Percentiles rank a stretch among this genome's conserved stretches.
These are phyloP conservation scores for Colletotrichum magnum DNA, from an alignment of 2,329 filamentous ascomycete genomes.

Conservation along the genomic window DNA sequence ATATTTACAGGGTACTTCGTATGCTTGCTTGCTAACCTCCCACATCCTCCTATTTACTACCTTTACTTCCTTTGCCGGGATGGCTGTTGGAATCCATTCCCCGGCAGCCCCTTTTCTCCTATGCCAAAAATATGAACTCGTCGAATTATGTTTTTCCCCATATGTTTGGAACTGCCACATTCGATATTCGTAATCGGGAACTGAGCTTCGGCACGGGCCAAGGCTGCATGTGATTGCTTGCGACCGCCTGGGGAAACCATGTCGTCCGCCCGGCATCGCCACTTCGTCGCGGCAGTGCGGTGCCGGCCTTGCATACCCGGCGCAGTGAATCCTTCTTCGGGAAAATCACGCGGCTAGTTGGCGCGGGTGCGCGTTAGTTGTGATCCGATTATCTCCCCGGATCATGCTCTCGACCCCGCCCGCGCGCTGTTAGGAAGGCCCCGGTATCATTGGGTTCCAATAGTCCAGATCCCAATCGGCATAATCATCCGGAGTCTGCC, in stretches of 20 bases:
- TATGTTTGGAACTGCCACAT: too few species aligned
- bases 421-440: constrained; percentile 22
- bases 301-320: background rate
- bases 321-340: constrained; percentile 3
- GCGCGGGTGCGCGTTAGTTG: background rate
- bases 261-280: background rate
- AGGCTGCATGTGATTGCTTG: constrained; percentile 1
- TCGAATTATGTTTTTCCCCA: constrained; percentile 7
- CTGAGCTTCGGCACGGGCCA: background rate
- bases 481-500: constrained; percentile 42
- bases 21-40: constrained; percentile 1
- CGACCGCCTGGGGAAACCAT: background rate
- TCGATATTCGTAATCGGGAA: constrained; percentile 6
- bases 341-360: background rate
- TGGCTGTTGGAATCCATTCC: constrained; percentile 10
- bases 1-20: constrained; percentile 34
- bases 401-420: constrained; percentile 11
- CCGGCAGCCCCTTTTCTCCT: constrained; percentile 10
- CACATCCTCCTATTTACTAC: background rate
- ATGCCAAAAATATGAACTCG: background rate
- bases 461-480: constrained; percentile 38
- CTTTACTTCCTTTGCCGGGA: constrained; percentile 5
- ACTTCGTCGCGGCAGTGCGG: constrained; percentile 1
- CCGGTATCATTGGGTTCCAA: constrained; percentile 35
- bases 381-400: constrained; percentile 8